Evolutionary conservation across 202 grass and related monocot genomes (phyloP).

Genomic region (Schoenoplectus tabernaemontani): DNA sequence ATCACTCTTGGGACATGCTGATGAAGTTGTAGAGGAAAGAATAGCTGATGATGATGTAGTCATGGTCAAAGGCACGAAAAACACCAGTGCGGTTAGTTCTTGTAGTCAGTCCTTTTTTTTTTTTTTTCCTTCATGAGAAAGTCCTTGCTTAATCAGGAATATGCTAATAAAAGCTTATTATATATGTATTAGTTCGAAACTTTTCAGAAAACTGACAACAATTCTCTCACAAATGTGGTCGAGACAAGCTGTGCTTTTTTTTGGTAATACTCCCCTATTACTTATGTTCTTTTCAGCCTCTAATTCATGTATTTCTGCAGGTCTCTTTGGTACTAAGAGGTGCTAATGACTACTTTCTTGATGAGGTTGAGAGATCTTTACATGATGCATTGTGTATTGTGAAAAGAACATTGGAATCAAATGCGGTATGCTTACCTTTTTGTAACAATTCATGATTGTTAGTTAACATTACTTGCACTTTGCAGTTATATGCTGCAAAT

Average conservation of each 20-base stretch:
- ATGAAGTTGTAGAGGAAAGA: constrained; percentile 87
- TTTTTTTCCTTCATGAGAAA: constrained; percentile 21
- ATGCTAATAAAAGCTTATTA: background rate
- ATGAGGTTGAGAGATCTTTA: constrained; percentile 84
- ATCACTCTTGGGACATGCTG: constrained; percentile 68
- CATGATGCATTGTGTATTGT: constrained; percentile 87
- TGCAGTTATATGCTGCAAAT: background rate
- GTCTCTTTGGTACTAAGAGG: constrained; percentile 94
- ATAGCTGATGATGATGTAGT: constrained; percentile 94
- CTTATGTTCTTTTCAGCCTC: background rate
- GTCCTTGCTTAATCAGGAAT: background rate
- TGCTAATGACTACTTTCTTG: constrained; percentile 87
- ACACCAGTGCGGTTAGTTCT: constrained; percentile 65
- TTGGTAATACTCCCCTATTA: background rate
- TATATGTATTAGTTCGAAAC: background rate
- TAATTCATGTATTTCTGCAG: constrained; percentile 28
- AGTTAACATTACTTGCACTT: background rate
- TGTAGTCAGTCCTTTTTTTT: background rate
- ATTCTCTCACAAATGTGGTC: background rate
- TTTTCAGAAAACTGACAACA: background rate
- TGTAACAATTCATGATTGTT: background rate
- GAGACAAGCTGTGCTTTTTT: background rate
- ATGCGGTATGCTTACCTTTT: constrained; percentile 44
- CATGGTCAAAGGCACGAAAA: constrained; percentile 87
- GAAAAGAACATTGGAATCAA: constrained; percentile 87